Evolutionary conservation across 345 rosid genomes (phyloP), one percentile per base, ranked within the genome.

Genomic region (Balakata baccata): DNA sequence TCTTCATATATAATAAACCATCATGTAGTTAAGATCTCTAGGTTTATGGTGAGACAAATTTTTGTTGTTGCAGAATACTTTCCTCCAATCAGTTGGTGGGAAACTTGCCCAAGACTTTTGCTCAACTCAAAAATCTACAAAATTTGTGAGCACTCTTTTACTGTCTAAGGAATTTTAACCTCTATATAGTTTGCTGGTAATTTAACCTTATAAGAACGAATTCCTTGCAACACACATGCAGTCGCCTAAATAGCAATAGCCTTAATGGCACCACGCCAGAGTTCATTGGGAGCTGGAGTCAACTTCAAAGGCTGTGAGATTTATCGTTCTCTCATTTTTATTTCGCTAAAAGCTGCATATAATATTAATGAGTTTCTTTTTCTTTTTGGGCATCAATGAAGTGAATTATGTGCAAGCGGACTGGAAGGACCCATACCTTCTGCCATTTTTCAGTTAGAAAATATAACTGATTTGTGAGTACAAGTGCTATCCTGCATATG

Each of bases 171-270:
- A n/a, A n/a, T n/a, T 43, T 9, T 43, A 3, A 43, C 46, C 46
- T n/a, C n/a, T n/a, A n/a, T 0, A 43, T 43, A 43, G 8, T 43
- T 43, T 43, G 46, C 46, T 0, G 8, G 46, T 3, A 43, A 43
- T 50, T 50, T 50, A 50, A 50, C 4, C 5, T 7, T 14, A 50
- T 50, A 50, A 50, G n/a, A n/a, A n/a, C n/a, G 17, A 11, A 50
- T 50, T 50, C 3, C 53, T 50, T 11, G 11, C 11, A 7, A 13
- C 11, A 7, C 11, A 3, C 53, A 50, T 76, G 79, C 79, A 76
- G 79, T 22, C 45, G 75, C 6, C 54, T 76, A 14, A 70, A 45
- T 37, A 61, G 51, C 34, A 76, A 76, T 57, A 76, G 17, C 38
- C 65, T 76, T 34, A 62, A 3, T 17, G 46, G 46, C 46, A 43